Base-by-base conservation (phyloP, 1,284 basidiomycete genomes). In the Apiotrichum gracile region DNA sequence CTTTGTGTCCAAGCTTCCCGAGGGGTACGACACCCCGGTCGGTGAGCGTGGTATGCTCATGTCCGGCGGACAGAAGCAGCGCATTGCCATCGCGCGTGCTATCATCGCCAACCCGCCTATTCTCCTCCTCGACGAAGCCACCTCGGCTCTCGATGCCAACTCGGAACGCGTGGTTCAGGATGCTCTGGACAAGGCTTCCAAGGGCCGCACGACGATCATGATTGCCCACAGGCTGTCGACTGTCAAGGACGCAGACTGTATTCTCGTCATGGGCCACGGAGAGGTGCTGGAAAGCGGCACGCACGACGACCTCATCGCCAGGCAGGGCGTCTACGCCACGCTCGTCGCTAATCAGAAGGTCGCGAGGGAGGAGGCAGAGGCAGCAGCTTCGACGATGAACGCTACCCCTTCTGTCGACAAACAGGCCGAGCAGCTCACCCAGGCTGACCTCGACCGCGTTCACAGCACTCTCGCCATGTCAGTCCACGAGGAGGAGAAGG, bases 21-120 rank as follows among this genome's bases (percentile, higher is more conserved):
- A 85, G 3, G 88, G 88, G 1, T 96, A 94, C 69, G 85, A 93
- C 49, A 96, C 93, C 5, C 78, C 88, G 76, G 91, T 96, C 52
- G 93, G 92, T 42, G 92, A 97, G 71, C 85, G 91, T 52, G 93
- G 91, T 2, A 91, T 92, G 81, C 78, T 94, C 44, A 77, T 97
- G 0, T 88, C 85, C 22, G 92, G 92, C 56, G 92, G 92, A n/a
- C 92, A 96, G 86, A 93, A 80, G 85, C 80, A 94, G 70, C 87
- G 91, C 65, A 80, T 92, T 41, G 91, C 90, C 14, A 92, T 92
- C 63, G 91, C 91, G n/a, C 85, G 92, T 49, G 92, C 92, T 13
- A 92, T 96, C 65, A 89, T 96, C 33, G 92, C 89, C 4, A 86
- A 96, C 72, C 92, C 92, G 0, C 65, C 66, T n/a, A 75, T 75